These are phyloP conservation scores for Mycena rebaudengoi DNA, from an alignment of 768 basidiomycete genomes.

Conservation along the genomic window DNA sequence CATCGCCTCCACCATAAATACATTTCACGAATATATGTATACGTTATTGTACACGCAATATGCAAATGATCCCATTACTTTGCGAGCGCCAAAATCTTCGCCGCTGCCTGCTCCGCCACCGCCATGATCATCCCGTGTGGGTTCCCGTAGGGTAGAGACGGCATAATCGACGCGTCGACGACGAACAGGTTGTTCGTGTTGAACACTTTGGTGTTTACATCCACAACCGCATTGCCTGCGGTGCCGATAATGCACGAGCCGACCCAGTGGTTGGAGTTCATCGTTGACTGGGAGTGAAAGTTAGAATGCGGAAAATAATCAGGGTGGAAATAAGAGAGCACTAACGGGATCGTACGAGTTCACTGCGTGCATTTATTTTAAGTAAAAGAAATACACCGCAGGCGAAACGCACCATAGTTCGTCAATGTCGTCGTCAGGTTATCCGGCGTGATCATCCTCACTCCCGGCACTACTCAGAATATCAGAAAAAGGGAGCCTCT, in stretches of 20 bases:
- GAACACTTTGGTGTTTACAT: constrained; percentile 49
- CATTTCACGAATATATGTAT: too few relatives aligned
- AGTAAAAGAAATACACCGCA: too few relatives aligned
- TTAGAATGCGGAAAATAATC: not conserved
- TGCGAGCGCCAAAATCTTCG: constrained; percentile 49
- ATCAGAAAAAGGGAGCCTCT: not conserved
- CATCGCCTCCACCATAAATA: too few relatives aligned
- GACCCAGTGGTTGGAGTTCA: constrained; percentile 55
- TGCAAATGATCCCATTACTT: too few relatives aligned
- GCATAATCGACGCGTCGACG: constrained; percentile 49
- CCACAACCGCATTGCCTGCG: constrained; percentile 44
- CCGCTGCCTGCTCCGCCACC: constrained; percentile 48
- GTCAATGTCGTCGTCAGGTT: constrained; percentile 44
- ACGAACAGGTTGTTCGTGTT: constrained; percentile 40
- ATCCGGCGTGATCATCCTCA: constrained; percentile 52
- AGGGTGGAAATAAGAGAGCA: not conserved
- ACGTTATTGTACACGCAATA: too few relatives aligned
- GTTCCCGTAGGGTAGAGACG: constrained; percentile 39
- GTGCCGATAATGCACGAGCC: constrained; percentile 44
- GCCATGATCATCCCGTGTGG: constrained; percentile 51
- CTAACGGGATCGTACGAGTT: constrained; percentile 21
- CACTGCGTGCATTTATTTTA: constrained; percentile 14
- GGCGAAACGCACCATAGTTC: constrained; percentile 36
- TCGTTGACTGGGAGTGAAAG: constrained; percentile 17
- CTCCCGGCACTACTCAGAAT: constrained; percentile 31